Base-by-base conservation (phyloP, 2,329 filamentous ascomycete genomes). In the Sarocladium oryzae region DNA sequence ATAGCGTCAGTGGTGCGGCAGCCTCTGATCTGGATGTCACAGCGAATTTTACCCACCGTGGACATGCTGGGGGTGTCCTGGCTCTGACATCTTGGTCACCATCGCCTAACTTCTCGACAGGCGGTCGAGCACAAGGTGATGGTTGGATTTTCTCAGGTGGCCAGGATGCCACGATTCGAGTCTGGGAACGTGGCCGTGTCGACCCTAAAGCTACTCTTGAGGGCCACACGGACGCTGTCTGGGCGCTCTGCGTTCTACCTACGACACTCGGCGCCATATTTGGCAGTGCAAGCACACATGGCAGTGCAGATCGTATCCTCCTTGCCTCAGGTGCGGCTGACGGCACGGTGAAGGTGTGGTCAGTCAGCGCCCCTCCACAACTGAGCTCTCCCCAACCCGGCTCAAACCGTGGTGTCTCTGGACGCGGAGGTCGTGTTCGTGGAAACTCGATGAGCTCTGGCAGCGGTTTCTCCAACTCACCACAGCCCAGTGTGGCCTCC, bases 111-210 rank as follows among this genome's bases (percentile, higher is more conserved):
- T 96, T 96, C 65, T 87, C 89, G 7, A 95, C 89, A 16, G 89
- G 91, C 32, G 90, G 91, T 6, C 83, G 91, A 56, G 89, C 88
- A 7, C 83, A 87, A 60, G 92, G 92, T 28, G 93, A 97, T 60
- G 93, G 93, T 24, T 99, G 93, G 93, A 91, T 99, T 57, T 99
- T 99, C 68, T 97, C 92, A 4, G 93, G 93, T 54, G 93, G 93
- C 3, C 90, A 96, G 66, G 93, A 99, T 67, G 84, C 88, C 16
- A 95, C 89, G 6, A 84, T 99, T 33, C 83, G 91, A 26, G 90
- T 99, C 0, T 99, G 93, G 93, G 92, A 99, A 68, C 82, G 91
- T 49, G 92, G 92, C 24, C 78, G 92, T 43, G 89, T 99, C 28
- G 93, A 97, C 64, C 90, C 93, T 7, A 97, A 97, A 68, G 90